Conservation (phyloP, 257 asterid genomes). For the Coffea eugenioides region DNA sequence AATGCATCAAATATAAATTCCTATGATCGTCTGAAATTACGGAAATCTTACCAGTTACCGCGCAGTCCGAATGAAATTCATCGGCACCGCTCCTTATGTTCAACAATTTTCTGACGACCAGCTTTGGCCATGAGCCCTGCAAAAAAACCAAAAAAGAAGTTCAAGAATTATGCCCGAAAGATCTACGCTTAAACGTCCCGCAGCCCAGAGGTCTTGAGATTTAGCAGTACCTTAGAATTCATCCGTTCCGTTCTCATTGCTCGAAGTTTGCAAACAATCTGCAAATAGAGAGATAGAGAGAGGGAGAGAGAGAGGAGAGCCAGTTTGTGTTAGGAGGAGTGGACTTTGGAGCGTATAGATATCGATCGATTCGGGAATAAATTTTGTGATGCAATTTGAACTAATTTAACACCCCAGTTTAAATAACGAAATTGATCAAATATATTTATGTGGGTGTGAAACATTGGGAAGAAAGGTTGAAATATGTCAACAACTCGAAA, state of each 20-base stretch:
- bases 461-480: slow-evolving; percentile 8
- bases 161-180: background rate
- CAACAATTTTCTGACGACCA: slow-evolving; percentile 68
- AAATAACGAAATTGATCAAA: slow-evolving; percentile 4
- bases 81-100: slow-evolving; percentile 46
- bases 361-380: slow-evolving; percentile 17
- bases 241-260: slow-evolving; percentile 54
- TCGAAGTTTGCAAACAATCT: slow-evolving; percentile 22
- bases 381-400: slow-evolving; percentile 7
- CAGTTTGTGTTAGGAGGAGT: background rate
- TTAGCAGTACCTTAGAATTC: slow-evolving; percentile 39
- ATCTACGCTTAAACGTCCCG: background rate
- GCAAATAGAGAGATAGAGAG: background rate
- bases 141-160: slow-evolving; percentile 2
- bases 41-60: slow-evolving; percentile 36
- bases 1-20: background rate
- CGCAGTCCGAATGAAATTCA: slow-evolving; percentile 65
- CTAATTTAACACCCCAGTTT: background rate
- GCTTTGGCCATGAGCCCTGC: slow-evolving; percentile 74
- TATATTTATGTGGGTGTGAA: slow-evolving; percentile 1
- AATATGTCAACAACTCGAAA: slow-evolving; percentile 31
- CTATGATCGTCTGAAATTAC: background rate
- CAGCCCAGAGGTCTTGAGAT: background rate
- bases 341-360: slow-evolving; percentile 8
- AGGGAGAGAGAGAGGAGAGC: slow-evolving; percentile 7